Percentiles rank a stretch among this genome's conserved stretches.
Evolutionary conservation across 1,284 basidiomycete genomes (phyloP).

Genomic region (Hemileia vastatrix): DNA sequence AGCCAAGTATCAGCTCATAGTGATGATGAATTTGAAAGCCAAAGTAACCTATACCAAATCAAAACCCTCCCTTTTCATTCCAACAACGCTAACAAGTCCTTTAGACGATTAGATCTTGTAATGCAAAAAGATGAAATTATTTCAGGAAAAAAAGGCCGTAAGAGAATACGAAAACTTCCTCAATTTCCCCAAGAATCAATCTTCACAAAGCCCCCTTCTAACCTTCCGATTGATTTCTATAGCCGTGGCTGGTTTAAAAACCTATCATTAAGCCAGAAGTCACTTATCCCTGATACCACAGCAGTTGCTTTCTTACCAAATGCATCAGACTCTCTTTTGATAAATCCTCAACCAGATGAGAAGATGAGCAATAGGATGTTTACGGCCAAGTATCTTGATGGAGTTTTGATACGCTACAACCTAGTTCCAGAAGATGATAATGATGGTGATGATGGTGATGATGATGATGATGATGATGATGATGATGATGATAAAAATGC

Average conservation of each 20-base stretch:
- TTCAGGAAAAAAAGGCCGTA: not conserved
- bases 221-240: slow-evolving; percentile 12
- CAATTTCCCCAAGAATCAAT: not conserved
- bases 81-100: not conserved
- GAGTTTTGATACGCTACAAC: not conserved
- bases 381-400: slow-evolving; percentile 3
- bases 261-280: not conserved
- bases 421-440: not conserved
- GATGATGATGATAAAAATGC: not conserved
- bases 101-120: not conserved
- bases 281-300: not conserved
- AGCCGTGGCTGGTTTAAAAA: slow-evolving; percentile 1
- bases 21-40: not conserved
- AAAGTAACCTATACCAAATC: not conserved
- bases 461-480: not conserved
- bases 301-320: slow-evolving; percentile 5
- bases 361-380: not conserved
- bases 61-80: not conserved
- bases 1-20: slow-evolving; percentile 1
- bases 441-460: not conserved
- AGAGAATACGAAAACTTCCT: not conserved
- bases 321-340: not conserved
- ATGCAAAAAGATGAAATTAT: not conserved
- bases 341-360: not conserved
- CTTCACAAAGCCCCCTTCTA: not conserved